These are phyloP conservation scores for Osmozyma mogii DNA, from an alignment of 805 yeast species.

Conservation along the genomic window DNA sequence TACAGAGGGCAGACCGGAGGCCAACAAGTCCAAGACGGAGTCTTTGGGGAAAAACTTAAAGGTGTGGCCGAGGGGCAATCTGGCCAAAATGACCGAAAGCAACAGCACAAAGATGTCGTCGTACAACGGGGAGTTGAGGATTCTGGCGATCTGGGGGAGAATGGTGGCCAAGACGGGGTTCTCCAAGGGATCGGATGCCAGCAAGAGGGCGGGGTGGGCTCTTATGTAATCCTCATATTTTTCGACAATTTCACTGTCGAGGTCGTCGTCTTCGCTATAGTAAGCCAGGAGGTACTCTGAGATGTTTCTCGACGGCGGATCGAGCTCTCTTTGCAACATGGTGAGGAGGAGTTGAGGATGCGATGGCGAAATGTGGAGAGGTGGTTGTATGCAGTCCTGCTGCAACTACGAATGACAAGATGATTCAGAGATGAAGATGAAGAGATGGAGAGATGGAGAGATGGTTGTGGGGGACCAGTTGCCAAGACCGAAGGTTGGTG, in stretches of 20 bases:
- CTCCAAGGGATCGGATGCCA: not conserved
- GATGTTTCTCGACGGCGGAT: not conserved
- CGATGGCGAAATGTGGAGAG: not conserved
- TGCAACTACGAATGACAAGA: not conserved
- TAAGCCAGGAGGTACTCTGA: not conserved
- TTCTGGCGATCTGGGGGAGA: too few species aligned
- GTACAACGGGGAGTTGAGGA: too few species aligned
- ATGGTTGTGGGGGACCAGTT: conserved; percentile 9
- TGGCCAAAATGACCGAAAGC: too few species aligned
- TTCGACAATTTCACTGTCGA: conserved; percentile 1
- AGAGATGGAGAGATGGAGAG: not conserved
- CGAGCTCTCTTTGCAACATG: not conserved
- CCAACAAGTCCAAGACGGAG: too few species aligned
- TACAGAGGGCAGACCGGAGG: too few species aligned
- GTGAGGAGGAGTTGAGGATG: not conserved
- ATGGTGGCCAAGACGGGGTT: too few species aligned
- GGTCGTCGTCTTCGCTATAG: not conserved
- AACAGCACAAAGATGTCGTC: too few species aligned
- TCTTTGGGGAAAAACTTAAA: too few species aligned
- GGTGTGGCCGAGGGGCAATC: too few species aligned
- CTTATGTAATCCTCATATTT: not conserved
- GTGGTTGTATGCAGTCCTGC: not conserved
- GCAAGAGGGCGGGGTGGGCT: too few species aligned
- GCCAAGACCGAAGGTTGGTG: conserved; percentile 11
- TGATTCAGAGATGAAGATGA: not conserved